These are phyloP conservation scores for Yamadazyma atmosphaerica DNA, from an alignment of 1,139 yeast genomes.

Conservation along the genomic window DNA sequence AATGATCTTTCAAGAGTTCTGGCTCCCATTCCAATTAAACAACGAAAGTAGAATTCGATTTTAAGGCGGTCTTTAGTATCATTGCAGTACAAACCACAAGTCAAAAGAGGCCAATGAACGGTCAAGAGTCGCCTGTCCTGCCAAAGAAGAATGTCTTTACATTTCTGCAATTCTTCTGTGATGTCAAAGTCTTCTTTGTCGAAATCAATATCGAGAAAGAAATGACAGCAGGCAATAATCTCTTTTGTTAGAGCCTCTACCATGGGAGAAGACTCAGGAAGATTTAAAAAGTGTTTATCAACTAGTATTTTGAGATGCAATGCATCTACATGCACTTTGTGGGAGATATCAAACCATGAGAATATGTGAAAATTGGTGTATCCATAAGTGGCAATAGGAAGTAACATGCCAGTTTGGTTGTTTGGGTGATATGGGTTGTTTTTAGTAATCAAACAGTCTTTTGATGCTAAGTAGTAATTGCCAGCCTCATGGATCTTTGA, in stretches of 20 bases:
- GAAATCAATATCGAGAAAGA: constrained; percentile 16
- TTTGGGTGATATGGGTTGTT: constrained; percentile 16
- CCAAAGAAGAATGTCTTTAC: constrained; percentile 1
- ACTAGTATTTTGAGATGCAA: constrained; percentile 15
- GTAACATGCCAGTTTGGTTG: constrained; percentile 15
- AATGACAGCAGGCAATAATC: constrained; percentile 17
- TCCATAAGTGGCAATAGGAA: constrained; percentile 18
- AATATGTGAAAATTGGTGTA: constrained; percentile 14
- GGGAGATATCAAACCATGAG: constrained; percentile 20
- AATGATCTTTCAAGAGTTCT: constrained; percentile 16
- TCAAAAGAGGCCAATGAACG: constrained; percentile 17
- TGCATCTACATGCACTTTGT: constrained; percentile 17
- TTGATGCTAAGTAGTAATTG: constrained; percentile 13
- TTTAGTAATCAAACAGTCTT: constrained; percentile 13
- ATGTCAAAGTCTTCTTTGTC: constrained; percentile 6
- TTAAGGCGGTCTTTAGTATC: constrained; percentile 9
- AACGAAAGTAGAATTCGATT: constrained; percentile 14
- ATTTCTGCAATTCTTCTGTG: constrained; percentile 3
- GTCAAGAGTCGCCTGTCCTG: constrained; percentile 16
- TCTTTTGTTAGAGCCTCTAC: constrained; percentile 18
- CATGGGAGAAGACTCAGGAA: constrained; percentile 12
- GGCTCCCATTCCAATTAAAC: constrained; percentile 14
- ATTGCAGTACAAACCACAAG: constrained; percentile 16
- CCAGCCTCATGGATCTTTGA: constrained; percentile 13
- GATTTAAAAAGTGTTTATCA: constrained; percentile 11